Evolutionary conservation across 192 early-diverging fungal genomes (phyloP).

Genomic region (Coemansia aciculifera): DNA sequence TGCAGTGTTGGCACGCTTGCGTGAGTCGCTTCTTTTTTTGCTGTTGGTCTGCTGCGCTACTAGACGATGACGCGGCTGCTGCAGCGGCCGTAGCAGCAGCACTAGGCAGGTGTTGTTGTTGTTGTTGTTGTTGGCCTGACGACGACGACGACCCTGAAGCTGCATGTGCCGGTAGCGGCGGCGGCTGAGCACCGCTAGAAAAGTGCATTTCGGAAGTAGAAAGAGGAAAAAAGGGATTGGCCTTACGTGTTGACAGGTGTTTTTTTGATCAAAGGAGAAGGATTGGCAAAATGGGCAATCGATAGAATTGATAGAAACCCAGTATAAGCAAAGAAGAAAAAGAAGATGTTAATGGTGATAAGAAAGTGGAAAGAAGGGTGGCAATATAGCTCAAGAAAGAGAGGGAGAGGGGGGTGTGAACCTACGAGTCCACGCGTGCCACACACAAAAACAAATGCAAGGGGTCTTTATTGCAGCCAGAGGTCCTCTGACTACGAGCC

Average conservation of each 20-base stretch:
- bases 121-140: background rate
- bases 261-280: background rate
- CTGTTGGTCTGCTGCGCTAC: slow-evolving; percentile 5
- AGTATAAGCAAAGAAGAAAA: background rate
- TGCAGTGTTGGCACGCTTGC: slow-evolving; percentile 55
- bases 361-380: background rate
- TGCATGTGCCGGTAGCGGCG: background rate
- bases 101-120: background rate
- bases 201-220: background rate
- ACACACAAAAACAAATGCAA: background rate
- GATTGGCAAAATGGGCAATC: background rate
- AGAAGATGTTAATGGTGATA: background rate
- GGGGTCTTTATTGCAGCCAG: background rate
- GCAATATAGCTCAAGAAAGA: background rate
- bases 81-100: background rate
- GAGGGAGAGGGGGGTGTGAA: no score
- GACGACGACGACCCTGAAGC: background rate
- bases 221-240: background rate
- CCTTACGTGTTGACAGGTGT: background rate
- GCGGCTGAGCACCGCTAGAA: background rate
- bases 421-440: slow-evolving; percentile 2
- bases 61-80: background rate
- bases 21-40: slow-evolving; percentile 57
- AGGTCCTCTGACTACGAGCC: background rate
- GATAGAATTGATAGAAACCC: background rate